Percentiles rank a stretch among this genome's conserved stretches.
phyloP scores from a whole-genome alignment of 805 yeast species.

The Cyberlindnera veronae region DNA sequence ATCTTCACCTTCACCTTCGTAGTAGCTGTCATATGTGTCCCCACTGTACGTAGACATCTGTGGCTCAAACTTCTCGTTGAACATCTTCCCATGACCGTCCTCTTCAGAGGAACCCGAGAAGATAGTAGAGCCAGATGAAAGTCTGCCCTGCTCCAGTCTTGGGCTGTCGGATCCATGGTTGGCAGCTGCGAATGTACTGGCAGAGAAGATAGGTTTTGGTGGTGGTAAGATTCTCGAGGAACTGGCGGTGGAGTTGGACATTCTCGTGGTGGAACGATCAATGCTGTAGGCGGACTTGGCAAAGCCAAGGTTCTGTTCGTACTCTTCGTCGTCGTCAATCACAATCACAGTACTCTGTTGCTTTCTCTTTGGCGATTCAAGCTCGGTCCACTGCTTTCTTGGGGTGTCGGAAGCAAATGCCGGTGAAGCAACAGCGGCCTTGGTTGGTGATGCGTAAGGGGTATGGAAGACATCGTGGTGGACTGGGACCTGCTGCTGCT shows the following conservation, averaged over 20 bases:
- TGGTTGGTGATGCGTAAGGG: constrained; percentile 34
- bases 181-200: constrained; percentile 61
- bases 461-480: constrained; percentile 19
- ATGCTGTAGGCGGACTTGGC: constrained; percentile 14
- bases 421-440: constrained; percentile 9
- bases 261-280: constrained; percentile 37
- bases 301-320: constrained; percentile 25
- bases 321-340: constrained; percentile 38
- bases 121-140: constrained; percentile 28
- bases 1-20: constrained; percentile 15
- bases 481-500: constrained; percentile 10
- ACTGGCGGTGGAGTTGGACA: constrained; percentile 26
- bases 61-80: constrained; percentile 21
- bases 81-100: constrained; percentile 5
- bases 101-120: constrained; percentile 18
- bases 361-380: constrained; percentile 70
- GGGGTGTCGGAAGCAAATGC: constrained; percentile 43
- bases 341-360: constrained; percentile 48
- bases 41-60: constrained; percentile 25
- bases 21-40: constrained; percentile 39
- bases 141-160: constrained; percentile 27
- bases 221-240: constrained; percentile 50
- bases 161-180: constrained; percentile 24
- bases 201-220: constrained; percentile 65
- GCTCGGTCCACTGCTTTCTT: constrained; percentile 61